Percentiles rank a stretch among this genome's conserved stretches.
phyloP scores from a whole-genome alignment of 2,329 filamentous ascomycete genomes.

The Aspergillus floridensis region DNA sequence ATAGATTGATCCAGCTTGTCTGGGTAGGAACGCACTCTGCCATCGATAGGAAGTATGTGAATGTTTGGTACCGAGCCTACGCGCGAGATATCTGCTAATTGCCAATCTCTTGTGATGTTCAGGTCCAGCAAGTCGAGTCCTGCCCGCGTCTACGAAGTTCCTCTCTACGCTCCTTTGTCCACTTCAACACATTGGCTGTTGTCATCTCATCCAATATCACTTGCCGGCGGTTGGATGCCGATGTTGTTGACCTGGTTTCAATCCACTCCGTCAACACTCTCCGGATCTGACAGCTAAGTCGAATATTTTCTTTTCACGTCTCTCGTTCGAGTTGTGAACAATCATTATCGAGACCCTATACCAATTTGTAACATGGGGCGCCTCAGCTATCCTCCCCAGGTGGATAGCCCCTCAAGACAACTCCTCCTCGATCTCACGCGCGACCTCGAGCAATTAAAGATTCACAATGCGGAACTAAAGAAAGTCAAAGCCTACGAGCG shows the following conservation, averaged over 20 bases:
- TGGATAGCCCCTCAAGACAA: slow-evolving; percentile 43
- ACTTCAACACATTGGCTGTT: not conserved
- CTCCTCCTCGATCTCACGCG: slow-evolving; percentile 40
- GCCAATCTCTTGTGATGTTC: not conserved
- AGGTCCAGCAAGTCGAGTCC: not conserved
- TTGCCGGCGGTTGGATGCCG: not conserved
- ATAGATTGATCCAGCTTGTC: not conserved
- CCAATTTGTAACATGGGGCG: slow-evolving; percentile 27
- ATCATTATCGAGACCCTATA: not conserved
- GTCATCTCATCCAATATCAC: not conserved
- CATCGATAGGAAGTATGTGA: not conserved
- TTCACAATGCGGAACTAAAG: slow-evolving; percentile 45
- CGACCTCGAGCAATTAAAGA: slow-evolving; percentile 41
- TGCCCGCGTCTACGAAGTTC: not conserved
- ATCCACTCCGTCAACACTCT: too few species aligned
- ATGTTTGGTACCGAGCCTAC: not conserved
- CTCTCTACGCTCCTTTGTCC: not conserved
- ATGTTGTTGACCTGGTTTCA: not conserved
- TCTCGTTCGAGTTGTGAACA: not conserved
- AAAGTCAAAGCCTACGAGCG: slow-evolving; percentile 45
- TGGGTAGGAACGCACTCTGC: not conserved
- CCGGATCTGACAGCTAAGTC: too few species aligned
- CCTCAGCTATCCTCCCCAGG: slow-evolving; percentile 26
- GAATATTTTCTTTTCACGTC: too few species aligned
- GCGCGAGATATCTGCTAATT: not conserved